Evolutionary conservation across 2,329 filamentous ascomycete genomes (phyloP).

Genomic region (Lojkania enalia): DNA sequence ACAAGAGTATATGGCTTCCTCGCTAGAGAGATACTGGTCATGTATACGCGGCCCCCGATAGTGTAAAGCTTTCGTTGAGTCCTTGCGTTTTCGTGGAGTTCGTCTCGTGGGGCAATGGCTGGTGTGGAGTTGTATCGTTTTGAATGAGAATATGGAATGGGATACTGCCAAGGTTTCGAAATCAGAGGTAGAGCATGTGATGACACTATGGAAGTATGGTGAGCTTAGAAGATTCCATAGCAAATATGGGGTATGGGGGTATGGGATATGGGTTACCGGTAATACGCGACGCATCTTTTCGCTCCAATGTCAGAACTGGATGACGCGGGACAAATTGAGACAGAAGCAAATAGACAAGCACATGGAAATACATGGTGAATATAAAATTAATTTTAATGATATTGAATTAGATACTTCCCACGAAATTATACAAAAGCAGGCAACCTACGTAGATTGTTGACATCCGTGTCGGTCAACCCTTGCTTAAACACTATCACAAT

Average conservation of each 20-base stretch:
- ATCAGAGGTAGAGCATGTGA: not conserved
- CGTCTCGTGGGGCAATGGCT: not conserved
- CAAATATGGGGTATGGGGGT: not conserved
- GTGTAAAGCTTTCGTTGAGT: constrained; percentile 26
- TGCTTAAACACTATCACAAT: too few relatives aligned
- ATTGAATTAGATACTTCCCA: too few relatives aligned
- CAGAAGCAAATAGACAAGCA: too few relatives aligned
- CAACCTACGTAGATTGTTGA: too few relatives aligned
- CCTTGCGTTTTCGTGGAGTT: not conserved
- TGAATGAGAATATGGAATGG: not conserved
- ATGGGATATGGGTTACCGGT: not conserved
- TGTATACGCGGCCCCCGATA: constrained; percentile 33
- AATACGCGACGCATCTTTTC: not conserved
- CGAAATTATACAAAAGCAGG: too few relatives aligned
- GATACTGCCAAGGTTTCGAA: not conserved
- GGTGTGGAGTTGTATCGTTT: not conserved
- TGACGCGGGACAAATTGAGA: too few relatives aligned
- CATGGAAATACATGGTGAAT: too few relatives aligned
- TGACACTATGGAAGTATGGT: not conserved
- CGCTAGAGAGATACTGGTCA: constrained; percentile 30
- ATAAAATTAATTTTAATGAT: too few relatives aligned
- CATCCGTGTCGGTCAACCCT: too few relatives aligned
- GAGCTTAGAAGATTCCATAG: not conserved
- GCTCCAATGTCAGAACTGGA: too few relatives aligned
- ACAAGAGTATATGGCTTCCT: constrained; percentile 24